Evolutionary conservation across 164 flowering plant species (phyloP).

Genomic region (Cinnamomum chago): DNA sequence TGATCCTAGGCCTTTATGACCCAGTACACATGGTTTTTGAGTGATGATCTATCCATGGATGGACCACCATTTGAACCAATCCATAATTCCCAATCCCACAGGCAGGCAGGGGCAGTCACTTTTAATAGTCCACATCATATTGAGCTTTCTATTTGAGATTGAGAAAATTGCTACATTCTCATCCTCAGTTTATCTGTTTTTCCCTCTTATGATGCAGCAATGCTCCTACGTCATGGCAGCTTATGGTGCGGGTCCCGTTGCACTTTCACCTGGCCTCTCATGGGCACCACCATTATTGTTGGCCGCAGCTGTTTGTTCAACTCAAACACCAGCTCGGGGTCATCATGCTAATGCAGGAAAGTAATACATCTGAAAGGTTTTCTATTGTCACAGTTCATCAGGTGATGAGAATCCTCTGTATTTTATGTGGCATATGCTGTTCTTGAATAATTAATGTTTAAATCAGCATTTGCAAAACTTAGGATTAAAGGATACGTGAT

Average conservation of each 20-base stretch:
- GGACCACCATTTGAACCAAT: background rate
- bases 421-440: background rate
- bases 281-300: slow-evolving; percentile 11
- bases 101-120: background rate
- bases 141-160: background rate
- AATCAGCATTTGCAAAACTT: no score
- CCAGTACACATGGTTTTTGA: background rate
- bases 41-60: background rate
- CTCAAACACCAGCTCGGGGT: background rate
- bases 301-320: slow-evolving; percentile 10
- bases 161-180: background rate
- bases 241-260: slow-evolving; percentile 7
- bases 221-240: slow-evolving; percentile 12
- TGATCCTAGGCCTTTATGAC: background rate
- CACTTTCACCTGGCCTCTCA: slow-evolving; percentile 9
- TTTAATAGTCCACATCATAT: background rate
- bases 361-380: background rate
- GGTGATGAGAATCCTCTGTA: background rate
- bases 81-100: background rate
- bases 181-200: background rate
- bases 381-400: background rate
- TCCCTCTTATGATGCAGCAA: slow-evolving; percentile 6
- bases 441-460: no score
- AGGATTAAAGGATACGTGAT: no score
- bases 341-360: background rate